phyloP scores from a whole-genome alignment of 2,329 filamentous ascomycete species.

The Xylariaceae sp. region DNA sequence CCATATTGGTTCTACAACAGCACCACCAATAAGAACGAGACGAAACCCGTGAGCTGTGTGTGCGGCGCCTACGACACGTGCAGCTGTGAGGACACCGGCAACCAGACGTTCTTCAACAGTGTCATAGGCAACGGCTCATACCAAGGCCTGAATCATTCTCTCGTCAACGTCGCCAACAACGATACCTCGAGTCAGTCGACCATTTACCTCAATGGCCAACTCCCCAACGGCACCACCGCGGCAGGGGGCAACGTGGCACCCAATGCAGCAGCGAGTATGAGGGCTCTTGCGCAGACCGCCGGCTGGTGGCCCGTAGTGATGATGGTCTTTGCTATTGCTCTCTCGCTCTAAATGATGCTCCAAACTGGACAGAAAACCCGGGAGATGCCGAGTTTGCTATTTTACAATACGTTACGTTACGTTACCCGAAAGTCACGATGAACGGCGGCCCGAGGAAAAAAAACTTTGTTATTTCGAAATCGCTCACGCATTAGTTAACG shows the following conservation, averaged over 20 bases:
- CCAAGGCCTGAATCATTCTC: slow-evolving; percentile 52
- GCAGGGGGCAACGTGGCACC: slow-evolving; percentile 42
- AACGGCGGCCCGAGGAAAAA: no score
- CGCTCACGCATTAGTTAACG: neutral
- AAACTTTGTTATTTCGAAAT: neutral
- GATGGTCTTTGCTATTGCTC: slow-evolving; percentile 43
- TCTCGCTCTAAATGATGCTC: slow-evolving; percentile 35
- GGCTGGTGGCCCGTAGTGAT: slow-evolving; percentile 50
- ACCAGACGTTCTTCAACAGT: slow-evolving; percentile 55
- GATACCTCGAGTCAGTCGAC: slow-evolving; percentile 56
- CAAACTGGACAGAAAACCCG: neutral
- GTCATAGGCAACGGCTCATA: slow-evolving; percentile 65
- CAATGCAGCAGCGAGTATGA: slow-evolving; percentile 34
- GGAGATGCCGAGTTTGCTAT: no score
- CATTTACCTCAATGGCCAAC: slow-evolving; percentile 70
- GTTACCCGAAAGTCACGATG: no score
- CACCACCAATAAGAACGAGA: slow-evolving; percentile 52
- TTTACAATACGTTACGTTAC: no score
- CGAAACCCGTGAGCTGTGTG: slow-evolving; percentile 56
- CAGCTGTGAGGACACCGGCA: slow-evolving; percentile 61
- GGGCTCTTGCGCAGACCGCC: slow-evolving; percentile 35
- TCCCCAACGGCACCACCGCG: slow-evolving; percentile 63
- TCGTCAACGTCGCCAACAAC: slow-evolving; percentile 59
- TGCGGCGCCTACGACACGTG: slow-evolving; percentile 53
- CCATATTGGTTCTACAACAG: slow-evolving; percentile 47